Conservation (phyloP, 192 early-diverging fungal genomes). For the Podila clonocystis region DNA sequence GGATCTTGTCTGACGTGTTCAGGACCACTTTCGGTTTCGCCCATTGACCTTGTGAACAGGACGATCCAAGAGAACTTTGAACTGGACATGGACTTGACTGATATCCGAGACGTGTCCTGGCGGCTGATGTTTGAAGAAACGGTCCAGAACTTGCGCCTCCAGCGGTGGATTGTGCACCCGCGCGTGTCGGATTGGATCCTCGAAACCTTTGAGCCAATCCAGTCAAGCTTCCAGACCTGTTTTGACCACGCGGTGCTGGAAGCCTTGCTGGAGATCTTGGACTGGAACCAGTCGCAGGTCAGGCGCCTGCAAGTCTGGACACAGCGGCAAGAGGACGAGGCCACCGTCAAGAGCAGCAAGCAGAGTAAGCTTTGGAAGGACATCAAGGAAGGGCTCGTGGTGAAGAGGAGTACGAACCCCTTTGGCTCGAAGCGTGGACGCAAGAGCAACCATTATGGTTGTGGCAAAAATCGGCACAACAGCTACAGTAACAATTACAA, state of each 20-base stretch:
- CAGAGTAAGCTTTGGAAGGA: conserved; percentile 14
- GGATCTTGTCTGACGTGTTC: background rate
- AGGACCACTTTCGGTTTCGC: background rate
- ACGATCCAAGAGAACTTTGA: conserved; percentile 25
- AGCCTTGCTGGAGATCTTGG: conserved; percentile 8
- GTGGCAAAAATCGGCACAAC: background rate
- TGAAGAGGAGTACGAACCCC: background rate
- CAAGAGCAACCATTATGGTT: background rate
- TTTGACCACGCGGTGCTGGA: conserved; percentile 43
- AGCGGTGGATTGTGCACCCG: conserved; percentile 9
- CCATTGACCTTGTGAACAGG: conserved; percentile 7
- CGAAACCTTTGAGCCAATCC: conserved; percentile 2
- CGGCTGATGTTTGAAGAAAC: conserved; percentile 32
- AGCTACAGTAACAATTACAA: background rate
- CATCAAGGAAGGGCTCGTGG: conserved; percentile 22
- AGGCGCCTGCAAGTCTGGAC: conserved; percentile 13
- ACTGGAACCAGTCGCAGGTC: conserved; percentile 31
- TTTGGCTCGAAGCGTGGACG: background rate
- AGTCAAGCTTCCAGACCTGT: conserved; percentile 22
- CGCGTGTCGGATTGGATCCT: conserved; percentile 36
- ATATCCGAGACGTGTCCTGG: conserved; percentile 9
- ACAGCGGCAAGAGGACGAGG: conserved; percentile 13
- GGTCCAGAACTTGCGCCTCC: background rate
- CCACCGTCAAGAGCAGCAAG: conserved; percentile 5
- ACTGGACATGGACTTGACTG: conserved; percentile 31